Base-by-base conservation (phyloP, 1,284 basidiomycete genomes). In the Fomes fomentarius region DNA sequence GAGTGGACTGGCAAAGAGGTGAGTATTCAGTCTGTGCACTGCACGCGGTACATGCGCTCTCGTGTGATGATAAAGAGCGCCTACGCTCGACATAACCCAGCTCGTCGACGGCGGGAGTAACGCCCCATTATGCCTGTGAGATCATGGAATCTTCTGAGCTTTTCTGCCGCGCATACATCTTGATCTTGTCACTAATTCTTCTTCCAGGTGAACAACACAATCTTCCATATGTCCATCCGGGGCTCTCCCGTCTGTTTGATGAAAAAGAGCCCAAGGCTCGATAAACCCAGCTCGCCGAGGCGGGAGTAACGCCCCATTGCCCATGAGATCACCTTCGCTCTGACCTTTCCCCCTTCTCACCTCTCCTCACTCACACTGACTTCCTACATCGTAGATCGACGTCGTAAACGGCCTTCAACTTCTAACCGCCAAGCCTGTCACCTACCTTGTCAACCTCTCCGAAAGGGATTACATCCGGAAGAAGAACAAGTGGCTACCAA, bases 401-500 rank as follows among this genome's bases (percentile, higher is more conserved):
- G 87, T 96, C 62, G 92, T 99, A 75, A 99, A 99, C 77, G 75
- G 85, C 43, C 85, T 99, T 48, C 84, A 87, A 65, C 86, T 99
- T 22, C 82, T 99, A 46, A 98, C 96, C 21, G 96, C 97, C 58
- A 99, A 99, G 73, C 93, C 96, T 40, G 94, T 99, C 63, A 98
- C 93, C 52, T 99, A 99, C 78, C 91, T 99, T 43, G 94, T 99
- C 74, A 99, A 99, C 76, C 78, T 99, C 49, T 95, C 93, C 58
- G 96, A 99, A 74, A 85, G 85, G 63, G 97, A 99, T 74, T 99
- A 94, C 69, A 78, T 94, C 55, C 87, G 97, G 58, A 98, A 97
- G 78, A 99, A 98, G 88, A 99, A 98, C 82, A 99, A 98, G 80
- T 99, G 96, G 90, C 77, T 99, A 25, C 83, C 96, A 22, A 98